phyloP scores from a whole-genome alignment of 805 yeast genomes.

The Saturnispora besseyi region DNA sequence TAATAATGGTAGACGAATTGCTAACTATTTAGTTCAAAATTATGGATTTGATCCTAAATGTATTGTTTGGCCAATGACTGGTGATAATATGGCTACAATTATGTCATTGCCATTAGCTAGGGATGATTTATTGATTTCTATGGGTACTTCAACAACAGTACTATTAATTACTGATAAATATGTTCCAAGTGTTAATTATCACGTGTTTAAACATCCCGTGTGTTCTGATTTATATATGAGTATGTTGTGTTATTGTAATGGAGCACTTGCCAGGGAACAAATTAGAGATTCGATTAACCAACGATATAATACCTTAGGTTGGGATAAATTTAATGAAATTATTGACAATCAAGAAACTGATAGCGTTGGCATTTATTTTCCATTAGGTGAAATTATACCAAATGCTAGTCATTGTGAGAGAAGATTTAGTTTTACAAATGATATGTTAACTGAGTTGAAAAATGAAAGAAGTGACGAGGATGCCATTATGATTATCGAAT shows the following conservation, averaged over 20 bases:
- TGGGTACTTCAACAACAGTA: conserved; percentile 91
- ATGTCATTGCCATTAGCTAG: conserved; percentile 69
- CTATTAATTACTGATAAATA: conserved; percentile 71
- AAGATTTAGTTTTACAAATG: conserved; percentile 33
- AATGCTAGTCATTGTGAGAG: conserved; percentile 58
- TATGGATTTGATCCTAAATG: conserved; percentile 58
- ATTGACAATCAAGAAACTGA: conserved; percentile 35
- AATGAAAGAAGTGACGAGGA: conserved; percentile 50
- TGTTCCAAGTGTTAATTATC: conserved; percentile 73
- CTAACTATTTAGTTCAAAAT: conserved; percentile 50
- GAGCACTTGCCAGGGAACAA: conserved; percentile 76
- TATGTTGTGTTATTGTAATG: conserved; percentile 91
- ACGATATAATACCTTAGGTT: conserved; percentile 30
- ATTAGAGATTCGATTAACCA: conserved; percentile 56
- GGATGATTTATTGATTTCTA: conserved; percentile 69
- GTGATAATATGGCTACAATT: conserved; percentile 86
- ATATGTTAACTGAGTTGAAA: conserved; percentile 22
- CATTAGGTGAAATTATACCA: conserved; percentile 87
- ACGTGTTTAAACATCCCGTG: conserved; percentile 81
- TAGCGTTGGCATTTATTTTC: conserved; percentile 69
- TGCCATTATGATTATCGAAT: conserved; percentile 70
- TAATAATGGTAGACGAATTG: conserved; percentile 41
- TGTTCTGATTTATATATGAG: conserved; percentile 75
- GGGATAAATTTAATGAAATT: conserved; percentile 55
- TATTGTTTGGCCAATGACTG: conserved; percentile 68